Base-by-base conservation (phyloP, 805 yeast species). In the Sporopachydermia lactativora region DNA sequence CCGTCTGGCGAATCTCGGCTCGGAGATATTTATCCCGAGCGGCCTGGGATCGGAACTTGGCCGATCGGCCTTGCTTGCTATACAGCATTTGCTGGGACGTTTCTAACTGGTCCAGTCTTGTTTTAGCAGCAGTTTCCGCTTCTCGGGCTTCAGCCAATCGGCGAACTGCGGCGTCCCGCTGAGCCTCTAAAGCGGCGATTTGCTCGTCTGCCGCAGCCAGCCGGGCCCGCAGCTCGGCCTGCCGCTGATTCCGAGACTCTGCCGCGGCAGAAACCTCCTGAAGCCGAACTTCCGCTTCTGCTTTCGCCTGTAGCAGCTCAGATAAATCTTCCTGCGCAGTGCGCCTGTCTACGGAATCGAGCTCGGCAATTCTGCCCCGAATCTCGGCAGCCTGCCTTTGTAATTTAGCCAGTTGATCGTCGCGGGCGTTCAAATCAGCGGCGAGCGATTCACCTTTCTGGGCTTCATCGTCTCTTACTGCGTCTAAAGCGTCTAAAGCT, bases 1-100 rank as follows among this genome's bases (percentile, higher is more conserved):
- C 5, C 8, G n/a, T 24, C 31, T 52, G 55, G 1, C 52, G 39
- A 15, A 83, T 68, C 49, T 84, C 78, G 0, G 53, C 40, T 5
- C 61, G 52, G 13, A 88, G 63, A 89, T 94, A 83, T 2, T 44
- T 36, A 52, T 85, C 79, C 46, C 96, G 68, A 43, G 82, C 79
- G 2, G 57, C 51, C 45, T 67, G 66, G 13, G 70, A 57, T 1
- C 55, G 46, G 49, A 85, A 86, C 46, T 73, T 70, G 17, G 75
- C 66, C 43, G 70, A 71, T 39, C 86, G 73, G 35, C 81, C 83
- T 49, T 77, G 81, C 51, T 85, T 88, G 4, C 81, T 65, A 39
- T 80, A 71, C 3, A 88, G 55, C n/a, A 43, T 44, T 11, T 65
- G 58, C 36, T 40, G 42, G 15, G 38, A 15, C 5, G 34, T 44